Conservation (phyloP, 257 asterid species). For the Salvia rosmarinus region DNA sequence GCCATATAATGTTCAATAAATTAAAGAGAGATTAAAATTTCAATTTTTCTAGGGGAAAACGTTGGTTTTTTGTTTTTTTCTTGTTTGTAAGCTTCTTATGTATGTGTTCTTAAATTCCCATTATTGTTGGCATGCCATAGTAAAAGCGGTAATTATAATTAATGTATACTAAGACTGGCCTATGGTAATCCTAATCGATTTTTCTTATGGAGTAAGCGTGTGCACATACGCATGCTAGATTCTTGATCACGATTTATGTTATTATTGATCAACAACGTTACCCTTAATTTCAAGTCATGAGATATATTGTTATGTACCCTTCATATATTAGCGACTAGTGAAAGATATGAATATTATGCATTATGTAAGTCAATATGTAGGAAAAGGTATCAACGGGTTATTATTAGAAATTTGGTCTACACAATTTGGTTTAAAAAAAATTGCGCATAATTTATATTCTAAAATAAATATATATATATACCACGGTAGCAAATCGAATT, state of each 20-base stretch:
- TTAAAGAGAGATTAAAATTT: neutral
- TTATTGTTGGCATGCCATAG: constrained; percentile 43
- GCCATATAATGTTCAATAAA: constrained; percentile 31
- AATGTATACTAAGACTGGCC: neutral
- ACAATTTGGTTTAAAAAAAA: too few relatives aligned
- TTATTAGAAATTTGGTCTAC: too few relatives aligned
- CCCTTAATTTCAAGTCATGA: neutral
- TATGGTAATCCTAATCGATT: constrained; percentile 13
- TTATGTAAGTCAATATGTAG: too few relatives aligned
- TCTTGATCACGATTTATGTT: constrained; percentile 28
- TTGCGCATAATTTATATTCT: too few relatives aligned
- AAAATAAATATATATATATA: too few relatives aligned
- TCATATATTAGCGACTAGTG: too few relatives aligned
- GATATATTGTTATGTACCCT: neutral
- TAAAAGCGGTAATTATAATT: constrained; percentile 34
- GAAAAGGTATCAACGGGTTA: too few relatives aligned
- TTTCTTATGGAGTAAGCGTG: constrained; percentile 29
- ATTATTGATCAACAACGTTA: constrained; percentile 2
- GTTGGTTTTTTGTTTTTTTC: constrained; percentile 24
- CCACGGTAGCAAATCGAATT: too few relatives aligned
- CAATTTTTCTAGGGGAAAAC: constrained; percentile 23
- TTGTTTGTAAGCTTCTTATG: constrained; percentile 35
- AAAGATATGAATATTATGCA: too few relatives aligned
- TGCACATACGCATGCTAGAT: constrained; percentile 35
- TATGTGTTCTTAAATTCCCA: constrained; percentile 25